Conservation (phyloP, 1,284 basidiomycete genomes). For the Cystobasidium sp. region DNA sequence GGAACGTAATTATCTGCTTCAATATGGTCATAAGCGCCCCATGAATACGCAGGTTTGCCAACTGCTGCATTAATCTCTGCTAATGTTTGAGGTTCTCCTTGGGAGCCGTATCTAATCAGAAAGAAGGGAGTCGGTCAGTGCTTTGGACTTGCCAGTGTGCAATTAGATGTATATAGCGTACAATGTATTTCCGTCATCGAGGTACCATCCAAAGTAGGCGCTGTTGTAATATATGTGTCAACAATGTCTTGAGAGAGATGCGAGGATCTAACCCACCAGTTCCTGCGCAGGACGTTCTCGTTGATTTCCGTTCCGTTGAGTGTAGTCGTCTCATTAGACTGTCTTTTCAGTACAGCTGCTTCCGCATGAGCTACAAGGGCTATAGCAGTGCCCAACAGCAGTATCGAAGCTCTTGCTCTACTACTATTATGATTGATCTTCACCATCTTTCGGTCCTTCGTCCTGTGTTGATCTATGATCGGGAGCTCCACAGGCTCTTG, state of each 20-base stretch:
- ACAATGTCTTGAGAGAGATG: neutral
- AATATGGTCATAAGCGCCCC: conserved; percentile 39
- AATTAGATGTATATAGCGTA: neutral
- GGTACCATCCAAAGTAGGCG: conserved; percentile 37
- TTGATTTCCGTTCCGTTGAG: neutral
- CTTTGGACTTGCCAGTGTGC: too few species aligned
- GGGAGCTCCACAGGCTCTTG: neutral
- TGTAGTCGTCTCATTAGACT: conserved; percentile 12
- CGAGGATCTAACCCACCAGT: conserved; percentile 12
- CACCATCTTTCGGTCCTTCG: neutral
- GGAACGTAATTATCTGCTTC: conserved; percentile 31
- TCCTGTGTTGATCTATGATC: conserved; percentile 1
- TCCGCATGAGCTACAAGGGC: neutral
- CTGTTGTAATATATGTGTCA: neutral
- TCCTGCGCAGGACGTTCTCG: conserved; percentile 24
- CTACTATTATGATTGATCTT: neutral
- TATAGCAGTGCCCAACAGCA: neutral
- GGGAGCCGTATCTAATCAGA: conserved; percentile 23
- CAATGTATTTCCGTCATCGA: conserved; percentile 33
- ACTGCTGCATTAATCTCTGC: conserved; percentile 38
- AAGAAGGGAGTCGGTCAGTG: neutral
- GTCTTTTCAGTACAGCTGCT: neutral
- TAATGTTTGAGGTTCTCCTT: conserved; percentile 31
- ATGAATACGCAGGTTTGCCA: conserved; percentile 17
- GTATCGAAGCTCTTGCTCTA: neutral